Percentiles rank a stretch among this genome's conserved stretches.
These are phyloP conservation scores for Paxillus rubicundulus DNA, from an alignment of 768 basidiomycete species.

Conservation along the genomic window DNA sequence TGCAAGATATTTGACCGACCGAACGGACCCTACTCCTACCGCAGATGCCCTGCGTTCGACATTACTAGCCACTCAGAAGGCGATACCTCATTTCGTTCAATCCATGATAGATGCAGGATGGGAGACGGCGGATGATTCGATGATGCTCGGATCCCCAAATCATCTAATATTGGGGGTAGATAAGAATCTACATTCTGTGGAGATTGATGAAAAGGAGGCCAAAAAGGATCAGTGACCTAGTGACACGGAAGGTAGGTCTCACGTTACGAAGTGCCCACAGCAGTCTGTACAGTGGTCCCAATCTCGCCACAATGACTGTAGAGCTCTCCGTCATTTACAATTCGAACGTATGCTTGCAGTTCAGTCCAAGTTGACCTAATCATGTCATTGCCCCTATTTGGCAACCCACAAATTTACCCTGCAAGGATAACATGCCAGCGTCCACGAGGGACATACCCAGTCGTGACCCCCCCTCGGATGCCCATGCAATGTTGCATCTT, in stretches of 20 bases:
- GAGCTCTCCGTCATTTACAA: neutral
- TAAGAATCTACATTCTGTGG: neutral
- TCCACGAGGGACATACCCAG: neutral
- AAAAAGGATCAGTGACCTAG: slow-evolving; percentile 19
- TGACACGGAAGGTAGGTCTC: neutral
- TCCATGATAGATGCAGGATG: slow-evolving; percentile 33
- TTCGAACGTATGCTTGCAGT: too few species aligned
- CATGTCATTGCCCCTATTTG: too few species aligned
- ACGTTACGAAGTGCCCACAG: neutral
- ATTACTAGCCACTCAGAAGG: slow-evolving; percentile 8
- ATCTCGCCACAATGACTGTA: neutral
- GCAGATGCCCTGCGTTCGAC: slow-evolving; percentile 12
- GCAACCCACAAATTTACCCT: too few species aligned
- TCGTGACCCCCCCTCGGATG: neutral
- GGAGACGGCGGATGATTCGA: slow-evolving; percentile 34
- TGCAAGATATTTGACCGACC: slow-evolving; percentile 3
- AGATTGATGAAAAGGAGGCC: slow-evolving; percentile 5
- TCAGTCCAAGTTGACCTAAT: neutral
- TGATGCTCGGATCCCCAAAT: slow-evolving; percentile 29
- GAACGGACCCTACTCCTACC: neutral
- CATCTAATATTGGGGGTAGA: slow-evolving; percentile 19
- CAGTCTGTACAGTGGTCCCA: neutral
- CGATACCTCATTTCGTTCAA: slow-evolving; percentile 18
- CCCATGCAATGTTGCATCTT: slow-evolving; percentile 14
- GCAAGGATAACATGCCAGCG: too few species aligned